Conservation (phyloP, 148 eudicot genomes). For the Simmondsia chinensis region DNA sequence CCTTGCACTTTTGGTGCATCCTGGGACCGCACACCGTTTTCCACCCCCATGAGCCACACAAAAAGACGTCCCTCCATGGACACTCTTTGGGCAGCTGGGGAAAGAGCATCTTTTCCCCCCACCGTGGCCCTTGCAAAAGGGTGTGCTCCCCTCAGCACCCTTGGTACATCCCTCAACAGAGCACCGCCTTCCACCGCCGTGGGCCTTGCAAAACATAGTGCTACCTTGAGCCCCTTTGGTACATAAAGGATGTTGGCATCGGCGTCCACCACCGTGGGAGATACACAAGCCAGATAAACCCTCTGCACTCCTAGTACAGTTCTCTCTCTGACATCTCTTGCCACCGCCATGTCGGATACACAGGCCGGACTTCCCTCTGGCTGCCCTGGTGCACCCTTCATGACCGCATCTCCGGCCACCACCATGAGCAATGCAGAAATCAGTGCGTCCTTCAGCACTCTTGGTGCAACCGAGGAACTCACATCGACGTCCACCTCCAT, state of each 20-base stretch:
- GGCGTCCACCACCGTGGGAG: constrained; percentile 95
- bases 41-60: constrained; percentile 99
- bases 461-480: constrained; percentile 82
- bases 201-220: constrained; percentile 95
- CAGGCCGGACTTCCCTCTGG: constrained; percentile 87
- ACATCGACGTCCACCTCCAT: constrained; percentile 94
- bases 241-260: constrained; percentile 75
- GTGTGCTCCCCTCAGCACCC: constrained; percentile 97
- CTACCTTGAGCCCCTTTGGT: constrained; percentile 97
- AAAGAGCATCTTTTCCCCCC: constrained; percentile 94
- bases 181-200: constrained; percentile 97
- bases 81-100: constrained; percentile 86
- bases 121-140: constrained; percentile 95
- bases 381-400: constrained; percentile 77
- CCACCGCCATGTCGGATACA: constrained; percentile 99
- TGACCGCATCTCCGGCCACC: constrained; percentile 87
- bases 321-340: constrained; percentile 79
- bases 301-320: constrained; percentile 90
- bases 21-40: constrained; percentile 71
- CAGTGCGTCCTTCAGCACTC: constrained; percentile 93
- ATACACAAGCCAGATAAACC: constrained; percentile 95
- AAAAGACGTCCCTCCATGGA: constrained; percentile 87
- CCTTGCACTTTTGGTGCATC: constrained; percentile 87
- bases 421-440: constrained; percentile 90
- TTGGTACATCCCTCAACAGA: constrained; percentile 65